Percentiles rank a stretch among this genome's conserved stretches.
phyloP scores from a whole-genome alignment of 495 filamentous ascomycete species.

The Trichocladium uniseriatum region DNA sequence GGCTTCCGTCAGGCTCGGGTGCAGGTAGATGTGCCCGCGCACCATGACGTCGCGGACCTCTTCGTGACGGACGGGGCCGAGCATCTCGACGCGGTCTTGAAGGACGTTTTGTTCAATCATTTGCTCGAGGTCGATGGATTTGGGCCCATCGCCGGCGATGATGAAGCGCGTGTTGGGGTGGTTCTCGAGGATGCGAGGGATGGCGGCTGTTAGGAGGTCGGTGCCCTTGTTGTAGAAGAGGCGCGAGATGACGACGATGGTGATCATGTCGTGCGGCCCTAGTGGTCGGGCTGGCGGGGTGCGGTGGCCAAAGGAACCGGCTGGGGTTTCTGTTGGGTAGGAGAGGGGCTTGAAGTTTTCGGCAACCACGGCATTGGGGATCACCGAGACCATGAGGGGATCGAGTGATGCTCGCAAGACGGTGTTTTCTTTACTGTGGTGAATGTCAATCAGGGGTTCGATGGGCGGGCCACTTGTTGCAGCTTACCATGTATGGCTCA shows the following conservation, averaged over 20 bases:
- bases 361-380: slow-evolving; percentile 93
- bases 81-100: slow-evolving; percentile 84
- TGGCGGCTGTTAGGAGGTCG: slow-evolving; percentile 85
- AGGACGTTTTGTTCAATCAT: slow-evolving; percentile 95
- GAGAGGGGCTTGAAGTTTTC: slow-evolving; percentile 78
- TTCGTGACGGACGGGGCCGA: slow-evolving; percentile 87
- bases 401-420: slow-evolving; percentile 91
- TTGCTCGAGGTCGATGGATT: slow-evolving; percentile 94
- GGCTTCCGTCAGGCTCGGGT: slow-evolving; percentile 89
- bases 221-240: slow-evolving; percentile 99
- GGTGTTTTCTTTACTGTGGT: slow-evolving; percentile 85
- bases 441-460: slow-evolving; percentile 3
- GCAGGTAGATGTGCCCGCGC: slow-evolving; percentile 89
- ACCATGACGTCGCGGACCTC: slow-evolving; percentile 99
- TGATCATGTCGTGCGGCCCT: slow-evolving; percentile 77
- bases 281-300: slow-evolving; percentile 42
- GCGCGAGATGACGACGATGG: slow-evolving; percentile 92
- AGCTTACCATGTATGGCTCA: slow-evolving; percentile 88
- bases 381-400: slow-evolving; percentile 92
- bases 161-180: slow-evolving; percentile 95
- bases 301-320: not conserved
- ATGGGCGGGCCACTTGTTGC: not conserved
- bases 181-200: slow-evolving; percentile 78
- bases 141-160: slow-evolving; percentile 89
- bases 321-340: slow-evolving; percentile 30